Evolutionary conservation across 768 basidiomycete species (phyloP), one percentile per base, ranked within the genome.

Genomic region (Amanita brunnescens): DNA sequence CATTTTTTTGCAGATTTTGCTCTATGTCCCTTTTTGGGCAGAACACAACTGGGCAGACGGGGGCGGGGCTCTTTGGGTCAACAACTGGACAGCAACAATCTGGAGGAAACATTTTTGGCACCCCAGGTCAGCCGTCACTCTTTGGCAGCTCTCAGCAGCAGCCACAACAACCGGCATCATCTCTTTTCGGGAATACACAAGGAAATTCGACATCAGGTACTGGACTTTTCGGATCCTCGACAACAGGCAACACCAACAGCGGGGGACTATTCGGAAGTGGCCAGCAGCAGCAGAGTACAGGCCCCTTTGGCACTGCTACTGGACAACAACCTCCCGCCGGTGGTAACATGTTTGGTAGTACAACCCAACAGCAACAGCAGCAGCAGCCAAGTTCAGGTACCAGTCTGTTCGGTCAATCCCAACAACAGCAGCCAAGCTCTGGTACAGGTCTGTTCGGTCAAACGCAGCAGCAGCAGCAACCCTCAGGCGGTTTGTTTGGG

Each of bases 241-340:
- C 46, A 46, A 46, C 50, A 16, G 40, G 18, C n/a, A 26, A 32
- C 3, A 40, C 49, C 6, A 47, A 53, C 21, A 59, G 61, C 18
- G 53, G 60, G 14, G 60, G 67, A 7, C 55, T 67, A 18, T 68
- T 66, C 34, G 67, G 64, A 52, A 45, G 37, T 46, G 57, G 58
- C 40, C n/a, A 53, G 20, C 40, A 44, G 16, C 56, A 55, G 23
- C 55, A 48, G 23, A 58, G 56, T 23, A 57, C 60, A 2, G 55
- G 61, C 8, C 43, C 62, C 2, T 65, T 66, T 26, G 62, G 62
- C 6, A 43, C 32, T 21, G 30, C 44, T 5, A 20, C 13, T 10
- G 21, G 41, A n/a, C 60, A 62, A 41, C 58, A 54, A 26, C 46
- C 54, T 1, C 23, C 61, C 6, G 56, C 58, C 29, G 59, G 64